These are phyloP conservation scores for Stygiomarasmius scandens DNA, from an alignment of 1,284 basidiomycete genomes.

Conservation along the genomic window DNA sequence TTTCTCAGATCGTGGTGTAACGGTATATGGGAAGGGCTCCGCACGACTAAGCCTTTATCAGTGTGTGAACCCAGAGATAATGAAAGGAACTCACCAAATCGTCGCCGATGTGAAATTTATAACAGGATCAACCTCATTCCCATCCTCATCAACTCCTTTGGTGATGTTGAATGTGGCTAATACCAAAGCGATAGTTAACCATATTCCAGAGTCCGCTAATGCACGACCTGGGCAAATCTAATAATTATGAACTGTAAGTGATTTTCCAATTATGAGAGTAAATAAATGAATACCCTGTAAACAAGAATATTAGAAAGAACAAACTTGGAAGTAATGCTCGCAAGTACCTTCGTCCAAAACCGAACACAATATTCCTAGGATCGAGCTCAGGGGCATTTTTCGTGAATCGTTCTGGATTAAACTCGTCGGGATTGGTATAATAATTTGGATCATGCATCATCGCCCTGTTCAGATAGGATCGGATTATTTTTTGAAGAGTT, in stretches of 20 bases:
- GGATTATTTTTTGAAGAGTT: too few species aligned
- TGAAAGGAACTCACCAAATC: neutral
- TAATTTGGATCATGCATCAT: slow-evolving; percentile 7
- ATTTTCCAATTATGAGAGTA: neutral
- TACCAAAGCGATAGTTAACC: slow-evolving; percentile 6
- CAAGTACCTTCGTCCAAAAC: slow-evolving; percentile 10
- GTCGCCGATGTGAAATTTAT: neutral
- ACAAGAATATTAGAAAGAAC: too few species aligned
- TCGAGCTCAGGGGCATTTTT: neutral
- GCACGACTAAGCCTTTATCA: neutral
- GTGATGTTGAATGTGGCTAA: slow-evolving; percentile 1
- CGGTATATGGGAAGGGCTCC: neutral
- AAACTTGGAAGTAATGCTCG: too few species aligned
- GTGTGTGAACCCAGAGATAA: neutral
- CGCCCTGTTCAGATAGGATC: too few species aligned
- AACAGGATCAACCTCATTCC: neutral
- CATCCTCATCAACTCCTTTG: neutral
- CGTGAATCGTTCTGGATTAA: slow-evolving; percentile 6
- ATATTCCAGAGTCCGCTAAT: slow-evolving; percentile 7
- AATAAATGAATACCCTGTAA: too few species aligned
- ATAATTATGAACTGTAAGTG: neutral
- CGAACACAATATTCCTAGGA: slow-evolving; percentile 5
- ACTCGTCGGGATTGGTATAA: slow-evolving; percentile 1
- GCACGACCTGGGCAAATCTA: slow-evolving; percentile 5
- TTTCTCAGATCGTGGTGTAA: neutral